Evolutionary conservation across 2,329 filamentous ascomycete genomes (phyloP), one percentile per base, ranked within the genome.

Genomic region (Xylaria sp.): DNA sequence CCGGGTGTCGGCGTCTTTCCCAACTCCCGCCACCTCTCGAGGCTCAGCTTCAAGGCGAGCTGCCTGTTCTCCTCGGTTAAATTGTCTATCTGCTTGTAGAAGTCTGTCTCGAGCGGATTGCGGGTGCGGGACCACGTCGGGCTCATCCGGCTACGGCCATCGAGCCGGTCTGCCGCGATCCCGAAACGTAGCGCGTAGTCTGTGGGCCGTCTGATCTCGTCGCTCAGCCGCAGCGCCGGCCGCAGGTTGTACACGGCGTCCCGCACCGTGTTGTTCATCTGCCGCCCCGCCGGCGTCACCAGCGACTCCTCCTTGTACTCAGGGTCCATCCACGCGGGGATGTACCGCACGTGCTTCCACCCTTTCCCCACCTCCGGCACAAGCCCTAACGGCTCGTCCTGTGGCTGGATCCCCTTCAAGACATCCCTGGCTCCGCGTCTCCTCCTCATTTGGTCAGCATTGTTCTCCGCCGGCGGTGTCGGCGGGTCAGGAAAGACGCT

Each of bases 61-160:
- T 30, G 7, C 28, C 55, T 67, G 10, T 68, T 53, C 1, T 55
- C 53, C 0, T 70, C 68, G 15, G 18, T 65, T 2, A 77, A 60
- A 50, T 65, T 15, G 39, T 70, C 60, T 18, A 74, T 41, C 56
- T 76, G 72, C 36, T 67, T 67, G 41, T 7, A 60, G 45, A 69
- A 67, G 57, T 76, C 72, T 2, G 63, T 58, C 1, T 71, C 53
- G 10, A 53, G 30, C 8, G 72, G 70, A 25, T 75, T 57, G 2
- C 76, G 73, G 15, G 72, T 75, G 3, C 18, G 13, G 5, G 73
- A 67, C 28, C 70, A 59, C 0, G 74, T 71, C 1, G 76, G 76
- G 48, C 76, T 78, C 34, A 75, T 67, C 30, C 75, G 72, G 55
- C 76, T 78, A 20, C 75, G 72, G 1, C 76, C 76, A 13, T 73